These are phyloP conservation scores for Aspergillus spinulosporus DNA, from an alignment of 2,329 filamentous ascomycete species.

Conservation along the genomic window DNA sequence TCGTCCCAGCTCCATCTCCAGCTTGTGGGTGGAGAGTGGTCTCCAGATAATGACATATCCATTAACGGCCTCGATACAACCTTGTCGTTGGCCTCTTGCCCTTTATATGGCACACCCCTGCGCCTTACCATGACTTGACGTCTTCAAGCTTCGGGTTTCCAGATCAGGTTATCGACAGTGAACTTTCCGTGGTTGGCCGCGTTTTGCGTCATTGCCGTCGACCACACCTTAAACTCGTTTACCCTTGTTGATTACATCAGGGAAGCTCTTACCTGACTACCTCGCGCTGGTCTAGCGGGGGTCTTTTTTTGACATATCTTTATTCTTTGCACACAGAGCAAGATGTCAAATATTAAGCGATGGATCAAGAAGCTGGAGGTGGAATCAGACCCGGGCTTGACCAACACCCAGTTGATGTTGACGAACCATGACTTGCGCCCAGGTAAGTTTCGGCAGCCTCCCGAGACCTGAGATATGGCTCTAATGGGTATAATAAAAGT, in stretches of 20 bases:
- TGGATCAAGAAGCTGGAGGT: constrained; percentile 65
- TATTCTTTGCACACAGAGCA: constrained; percentile 1
- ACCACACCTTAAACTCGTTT: background rate
- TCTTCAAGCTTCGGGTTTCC: background rate
- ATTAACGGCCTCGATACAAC: background rate
- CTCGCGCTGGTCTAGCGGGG: background rate
- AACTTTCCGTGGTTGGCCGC: constrained; percentile 6
- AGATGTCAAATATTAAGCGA: constrained; percentile 32
- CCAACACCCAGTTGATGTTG: constrained; percentile 78
- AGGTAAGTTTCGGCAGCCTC: constrained; percentile 38
- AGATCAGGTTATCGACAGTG: background rate
- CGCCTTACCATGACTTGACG: background rate
- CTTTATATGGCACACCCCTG: background rate
- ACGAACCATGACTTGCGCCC: constrained; percentile 79
- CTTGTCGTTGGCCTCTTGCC: background rate
- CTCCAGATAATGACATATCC: constrained; percentile 3
- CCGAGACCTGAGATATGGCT: constrained; percentile 3
- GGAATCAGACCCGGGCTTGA: constrained; percentile 72
- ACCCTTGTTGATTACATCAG: constrained; percentile 7
- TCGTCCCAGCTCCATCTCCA: constrained; percentile 6
- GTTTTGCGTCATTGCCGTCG: constrained; percentile 3
- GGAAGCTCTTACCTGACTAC: background rate
- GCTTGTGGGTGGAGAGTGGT: constrained; percentile 2
- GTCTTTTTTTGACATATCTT: background rate
- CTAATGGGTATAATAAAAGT: constrained; percentile 53